Evolutionary conservation across 495 filamentous ascomycete species (phyloP).

Genomic region (Xylaria grammica): DNA sequence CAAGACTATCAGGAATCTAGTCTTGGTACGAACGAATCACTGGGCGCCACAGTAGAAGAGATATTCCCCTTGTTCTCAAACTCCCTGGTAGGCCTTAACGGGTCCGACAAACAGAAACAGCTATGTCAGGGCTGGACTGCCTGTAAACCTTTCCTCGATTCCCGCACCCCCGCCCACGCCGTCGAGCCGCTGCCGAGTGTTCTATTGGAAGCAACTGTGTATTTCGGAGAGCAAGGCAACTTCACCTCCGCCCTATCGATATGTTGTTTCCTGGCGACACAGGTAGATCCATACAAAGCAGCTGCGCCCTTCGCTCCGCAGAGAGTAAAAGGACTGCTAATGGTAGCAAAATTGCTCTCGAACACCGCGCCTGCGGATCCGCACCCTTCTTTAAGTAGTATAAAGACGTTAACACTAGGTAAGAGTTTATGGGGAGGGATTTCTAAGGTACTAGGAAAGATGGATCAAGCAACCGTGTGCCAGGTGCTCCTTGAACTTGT

Average conservation of each 20-base stretch:
- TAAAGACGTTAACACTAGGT: neutral
- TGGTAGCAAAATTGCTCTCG: constrained; percentile 45
- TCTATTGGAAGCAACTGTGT: constrained; percentile 33
- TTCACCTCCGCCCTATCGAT: constrained; percentile 42
- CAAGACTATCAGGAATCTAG: constrained; percentile 23
- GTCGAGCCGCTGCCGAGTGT: constrained; percentile 44
- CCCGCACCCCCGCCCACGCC: constrained; percentile 48
- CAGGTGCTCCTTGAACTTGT: constrained; percentile 44
- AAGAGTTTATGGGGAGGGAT: constrained; percentile 24
- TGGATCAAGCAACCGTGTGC: constrained; percentile 49
- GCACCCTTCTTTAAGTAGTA: neutral
- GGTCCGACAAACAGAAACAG: constrained; percentile 18
- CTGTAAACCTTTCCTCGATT: constrained; percentile 43
- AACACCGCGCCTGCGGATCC: constrained; percentile 32
- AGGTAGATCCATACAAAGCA: constrained; percentile 41
- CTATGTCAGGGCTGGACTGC: constrained; percentile 39
- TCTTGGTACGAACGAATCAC: constrained; percentile 1
- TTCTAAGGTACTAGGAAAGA: constrained; percentile 31
- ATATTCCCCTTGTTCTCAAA: constrained; percentile 25
- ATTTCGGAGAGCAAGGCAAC: constrained; percentile 32
- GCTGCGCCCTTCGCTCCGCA: constrained; percentile 44
- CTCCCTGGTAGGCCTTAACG: neutral
- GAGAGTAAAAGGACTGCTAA: constrained; percentile 45
- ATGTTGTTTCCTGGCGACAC: constrained; percentile 42
- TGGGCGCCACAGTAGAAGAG: constrained; percentile 23